Evolutionary conservation across 139 green algal genomes (phyloP).

Genomic region (Volvox africanus): DNA sequence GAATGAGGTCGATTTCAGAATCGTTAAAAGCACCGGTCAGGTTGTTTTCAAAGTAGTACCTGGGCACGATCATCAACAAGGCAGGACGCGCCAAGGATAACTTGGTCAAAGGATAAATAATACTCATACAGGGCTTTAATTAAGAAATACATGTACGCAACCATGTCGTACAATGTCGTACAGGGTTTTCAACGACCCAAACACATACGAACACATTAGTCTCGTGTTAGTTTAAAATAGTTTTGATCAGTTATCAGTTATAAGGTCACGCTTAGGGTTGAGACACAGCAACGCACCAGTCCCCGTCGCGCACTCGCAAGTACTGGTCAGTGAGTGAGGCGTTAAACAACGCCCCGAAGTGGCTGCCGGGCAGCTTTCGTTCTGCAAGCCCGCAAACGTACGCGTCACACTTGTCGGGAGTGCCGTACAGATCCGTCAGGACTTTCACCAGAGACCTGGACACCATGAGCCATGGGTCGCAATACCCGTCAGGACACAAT

Average conservation of each 20-base stretch:
- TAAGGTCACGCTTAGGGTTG: too few species aligned
- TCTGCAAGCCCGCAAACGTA: slow-evolving; percentile 60
- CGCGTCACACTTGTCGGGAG: slow-evolving; percentile 46
- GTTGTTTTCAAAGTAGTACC: slow-evolving; percentile 57
- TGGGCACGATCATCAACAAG: background rate
- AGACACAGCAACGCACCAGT: slow-evolving; percentile 27
- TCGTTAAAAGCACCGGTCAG: slow-evolving; percentile 47
- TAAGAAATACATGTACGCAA: too few species aligned
- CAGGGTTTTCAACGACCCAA: too few species aligned
- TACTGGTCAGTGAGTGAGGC: slow-evolving; percentile 59
- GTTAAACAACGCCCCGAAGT: slow-evolving; percentile 51
- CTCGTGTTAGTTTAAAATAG: too few species aligned
- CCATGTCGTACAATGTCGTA: too few species aligned
- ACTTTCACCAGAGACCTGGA: background rate
- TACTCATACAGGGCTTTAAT: too few species aligned
- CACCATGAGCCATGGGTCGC: background rate
- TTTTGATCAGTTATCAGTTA: too few species aligned
- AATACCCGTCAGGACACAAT: too few species aligned
- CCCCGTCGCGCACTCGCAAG: slow-evolving; percentile 45
- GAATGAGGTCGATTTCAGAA: slow-evolving; percentile 40
- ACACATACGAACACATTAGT: too few species aligned
- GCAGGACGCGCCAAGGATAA: too few species aligned
- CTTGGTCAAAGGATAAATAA: too few species aligned
- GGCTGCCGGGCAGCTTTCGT: slow-evolving; percentile 17
- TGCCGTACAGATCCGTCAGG: slow-evolving; percentile 43